phyloP scores from a whole-genome alignment of 345 rosid species.

The Moricandia moricandioides region DNA sequence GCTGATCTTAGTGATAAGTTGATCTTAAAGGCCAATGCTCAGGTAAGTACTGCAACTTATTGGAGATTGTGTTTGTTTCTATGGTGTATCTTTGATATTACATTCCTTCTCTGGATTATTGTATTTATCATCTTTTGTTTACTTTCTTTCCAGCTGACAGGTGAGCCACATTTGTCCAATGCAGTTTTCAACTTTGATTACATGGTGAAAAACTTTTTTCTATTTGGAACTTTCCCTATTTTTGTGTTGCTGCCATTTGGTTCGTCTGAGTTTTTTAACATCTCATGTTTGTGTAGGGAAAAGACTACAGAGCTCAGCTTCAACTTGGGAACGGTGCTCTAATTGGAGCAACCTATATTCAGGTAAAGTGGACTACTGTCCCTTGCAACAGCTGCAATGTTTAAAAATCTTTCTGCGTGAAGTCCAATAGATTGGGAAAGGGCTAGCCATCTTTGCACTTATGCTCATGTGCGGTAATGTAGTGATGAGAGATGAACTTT shows the following conservation, averaged over 20 bases:
- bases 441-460: background rate
- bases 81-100: background rate
- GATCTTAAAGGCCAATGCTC: constrained; percentile 82
- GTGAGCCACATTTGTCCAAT: constrained; percentile 84
- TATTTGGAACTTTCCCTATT: background rate
- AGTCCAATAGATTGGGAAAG: background rate
- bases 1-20: constrained; percentile 80
- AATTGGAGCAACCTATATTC: constrained; percentile 90
- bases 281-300: constrained; percentile 48
- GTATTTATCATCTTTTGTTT: constrained; percentile 8
- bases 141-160: constrained; percentile 60
- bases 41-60: constrained; percentile 44
- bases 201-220: constrained; percentile 50
- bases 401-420: background rate
- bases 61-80: background rate
- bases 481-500: background rate
- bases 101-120: background rate
- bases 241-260: background rate
- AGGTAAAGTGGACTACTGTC: constrained; percentile 48
- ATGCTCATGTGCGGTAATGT: background rate
- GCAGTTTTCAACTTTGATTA: constrained; percentile 86
- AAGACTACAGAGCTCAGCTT: constrained; percentile 77
- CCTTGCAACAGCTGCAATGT: background rate
- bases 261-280: background rate
- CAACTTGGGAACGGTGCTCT: constrained; percentile 81